Base-by-base conservation (phyloP, 1,284 basidiomycete genomes). In the Moesziomyces sp. region DNA sequence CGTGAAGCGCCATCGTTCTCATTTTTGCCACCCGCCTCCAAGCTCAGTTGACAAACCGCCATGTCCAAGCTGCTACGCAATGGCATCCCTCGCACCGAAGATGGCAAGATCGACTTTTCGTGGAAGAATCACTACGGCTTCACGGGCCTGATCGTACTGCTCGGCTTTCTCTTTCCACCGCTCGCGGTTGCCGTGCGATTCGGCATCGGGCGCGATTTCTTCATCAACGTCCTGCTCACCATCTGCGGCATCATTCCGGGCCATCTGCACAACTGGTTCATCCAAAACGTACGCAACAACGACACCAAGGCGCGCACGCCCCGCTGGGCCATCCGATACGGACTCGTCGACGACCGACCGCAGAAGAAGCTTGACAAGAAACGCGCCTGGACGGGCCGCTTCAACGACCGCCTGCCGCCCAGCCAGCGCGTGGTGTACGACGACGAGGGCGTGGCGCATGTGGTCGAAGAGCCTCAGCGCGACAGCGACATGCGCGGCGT, bases 201-300 rank as follows among this genome's bases (percentile, higher is more conserved):
- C 85, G 96, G 96, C 30, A 89, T 98, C 78, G 94, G 93, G 5
- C 86, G 85, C 46, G 96, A 97, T 85, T 97, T 98, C 85, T 95
- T 92, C 88, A 86, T 98, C 79, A 99, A 99, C 84, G 85, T 93
- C 13, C 79, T 97, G 72, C 85, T 96, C 49, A 97, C 94, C 23
- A 88, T 97, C 62, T 91, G 90, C 83, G 96, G 94, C 6, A 78
- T 76, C 46, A 71, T 82, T 65, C 78, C 67, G 9, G 64, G 68
- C 51, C 93, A 94, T 81, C 38, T 70, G 1, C 69, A 75, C 46
- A 72, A 76, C 46, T 74, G 68, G 53, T 71, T 74, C 14, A 68
- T 76, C 23, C 70, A 79, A 45, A 79, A 80, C 45, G 59, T 80
- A 18, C 58, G 77, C 5, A 79, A 80, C 52, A 80, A 80, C 61